These are phyloP conservation scores for Cladosporium sp. DNA, from an alignment of 2,329 filamentous ascomycete species.

Conservation along the genomic window DNA sequence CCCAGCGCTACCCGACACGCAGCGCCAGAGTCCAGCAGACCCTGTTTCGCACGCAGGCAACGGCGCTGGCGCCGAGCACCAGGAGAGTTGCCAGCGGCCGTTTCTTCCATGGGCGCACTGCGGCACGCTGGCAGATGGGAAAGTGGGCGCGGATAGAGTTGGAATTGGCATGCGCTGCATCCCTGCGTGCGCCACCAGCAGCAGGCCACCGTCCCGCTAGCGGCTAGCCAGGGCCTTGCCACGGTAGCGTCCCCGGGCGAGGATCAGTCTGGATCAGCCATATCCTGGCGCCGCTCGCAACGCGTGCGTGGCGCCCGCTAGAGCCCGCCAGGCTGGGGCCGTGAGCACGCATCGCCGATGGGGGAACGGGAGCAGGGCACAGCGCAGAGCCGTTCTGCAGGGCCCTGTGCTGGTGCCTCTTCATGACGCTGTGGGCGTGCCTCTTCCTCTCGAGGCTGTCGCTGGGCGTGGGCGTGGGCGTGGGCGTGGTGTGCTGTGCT, in stretches of 20 bases:
- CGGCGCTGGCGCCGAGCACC: slow-evolving; percentile 10
- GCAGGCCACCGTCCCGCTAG: too few species aligned
- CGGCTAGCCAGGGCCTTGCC: slow-evolving; percentile 10
- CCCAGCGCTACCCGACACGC: slow-evolving; percentile 11
- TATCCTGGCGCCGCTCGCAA: slow-evolving; percentile 12
- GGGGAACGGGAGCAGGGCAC: not conserved
- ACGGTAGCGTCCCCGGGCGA: slow-evolving; percentile 4
- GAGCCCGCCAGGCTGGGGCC: not conserved
- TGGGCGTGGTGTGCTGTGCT: not conserved
- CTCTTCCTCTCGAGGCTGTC: too few species aligned
- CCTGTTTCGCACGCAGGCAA: slow-evolving; percentile 10
- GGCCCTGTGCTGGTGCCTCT: not conserved
- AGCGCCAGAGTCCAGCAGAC: slow-evolving; percentile 10
- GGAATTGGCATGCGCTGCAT: slow-evolving; percentile 13
- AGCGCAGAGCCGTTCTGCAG: not conserved
- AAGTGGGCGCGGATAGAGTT: slow-evolving; percentile 12
- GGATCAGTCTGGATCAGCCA: slow-evolving; percentile 10
- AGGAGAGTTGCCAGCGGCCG: slow-evolving; percentile 10
- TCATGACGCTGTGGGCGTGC: slow-evolving; percentile 1
- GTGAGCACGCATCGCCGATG: slow-evolving; percentile 6
- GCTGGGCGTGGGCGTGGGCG: not conserved
- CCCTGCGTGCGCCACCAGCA: slow-evolving; percentile 10
- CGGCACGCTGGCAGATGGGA: slow-evolving; percentile 11
- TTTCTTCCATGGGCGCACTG: slow-evolving; percentile 13
- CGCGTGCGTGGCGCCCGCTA: slow-evolving; percentile 1